These are phyloP conservation scores for Boletus reticuloceps DNA, from an alignment of 768 basidiomycete species.

Conservation along the genomic window DNA sequence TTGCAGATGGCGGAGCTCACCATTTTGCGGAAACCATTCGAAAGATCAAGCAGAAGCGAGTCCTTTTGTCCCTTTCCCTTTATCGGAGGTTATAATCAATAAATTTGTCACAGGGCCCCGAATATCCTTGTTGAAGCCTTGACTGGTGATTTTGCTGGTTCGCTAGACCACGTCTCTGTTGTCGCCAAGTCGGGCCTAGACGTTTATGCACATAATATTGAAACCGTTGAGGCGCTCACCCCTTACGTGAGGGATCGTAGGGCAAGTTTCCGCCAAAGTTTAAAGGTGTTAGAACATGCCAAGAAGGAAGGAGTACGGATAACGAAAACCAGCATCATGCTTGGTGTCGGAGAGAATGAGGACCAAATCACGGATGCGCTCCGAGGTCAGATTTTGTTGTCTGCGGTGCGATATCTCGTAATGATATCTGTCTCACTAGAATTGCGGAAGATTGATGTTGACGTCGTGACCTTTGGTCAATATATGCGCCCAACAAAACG, in stretches of 20 bases:
- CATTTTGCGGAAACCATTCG: conserved; percentile 96
- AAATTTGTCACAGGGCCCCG: conserved; percentile 65
- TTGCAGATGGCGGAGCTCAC: conserved; percentile 85
- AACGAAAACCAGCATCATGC: conserved; percentile 98
- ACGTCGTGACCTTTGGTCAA: conserved; percentile 98
- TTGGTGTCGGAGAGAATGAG: conserved; percentile 89
- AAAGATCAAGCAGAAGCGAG: conserved; percentile 89
- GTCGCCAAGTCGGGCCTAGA: conserved; percentile 94
- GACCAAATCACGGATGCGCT: conserved; percentile 82
- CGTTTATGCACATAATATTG: conserved; percentile 97
- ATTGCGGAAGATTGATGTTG: conserved; percentile 82
- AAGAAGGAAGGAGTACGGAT: conserved; percentile 82
- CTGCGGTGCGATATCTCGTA: not conserved
- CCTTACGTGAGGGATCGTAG: conserved; percentile 94
- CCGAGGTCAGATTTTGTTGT: conserved; percentile 52
- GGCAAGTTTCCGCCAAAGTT: conserved; percentile 84
- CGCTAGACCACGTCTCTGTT: conserved; percentile 65
- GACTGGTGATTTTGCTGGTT: conserved; percentile 91
- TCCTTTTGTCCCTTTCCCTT: conserved; percentile 16
- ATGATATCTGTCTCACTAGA: conserved; percentile 47
- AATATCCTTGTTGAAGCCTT: conserved; percentile 95
- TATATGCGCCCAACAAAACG: conserved; percentile 99
- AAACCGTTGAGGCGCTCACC: conserved; percentile 92
- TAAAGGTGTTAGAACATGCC: conserved; percentile 77
- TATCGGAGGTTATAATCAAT: not conserved